Base-by-base conservation (phyloP, 345 rosid genomes). In the Eucalyptus erythrocorys region DNA sequence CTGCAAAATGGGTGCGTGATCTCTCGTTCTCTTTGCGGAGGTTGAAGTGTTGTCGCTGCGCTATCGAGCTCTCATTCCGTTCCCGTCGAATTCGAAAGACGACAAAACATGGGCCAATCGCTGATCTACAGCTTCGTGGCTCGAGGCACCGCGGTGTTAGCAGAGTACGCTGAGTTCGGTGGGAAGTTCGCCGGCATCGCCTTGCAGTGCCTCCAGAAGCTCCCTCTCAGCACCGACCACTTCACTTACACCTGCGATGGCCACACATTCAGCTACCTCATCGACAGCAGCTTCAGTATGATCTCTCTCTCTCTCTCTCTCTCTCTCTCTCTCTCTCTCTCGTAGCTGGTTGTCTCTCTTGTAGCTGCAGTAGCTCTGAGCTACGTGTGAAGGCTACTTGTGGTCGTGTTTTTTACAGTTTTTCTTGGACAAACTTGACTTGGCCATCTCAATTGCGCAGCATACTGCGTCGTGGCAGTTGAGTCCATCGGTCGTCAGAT, bases 391-490 rank as follows among this genome's bases (percentile, higher is more conserved):
- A 57, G 13, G 64, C 64, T 57, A 12, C 64, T 57, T 1, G 64
- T 10, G 30, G 14, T 26, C 64, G 13, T 14, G 64, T 26, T 57
- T 50, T 6, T 50, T 26, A 10, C 3, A 57, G 64, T 57, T 55
- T 55, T 57, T n/a, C n/a, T 57, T 57, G 13, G 64, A 57, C 13
- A 30, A 13, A 61, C 71, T 61, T 13, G 26, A 30, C 16, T 61
- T 6, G 14, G 34, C 71, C 71, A 61, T 61, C 71, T 61, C 51
- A 26, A 86, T 48, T n/a, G 27, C 76, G 91, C 94, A 92, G 94
- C 92, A 40, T 92, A 88, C 89, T 92, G 94, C 40, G 90, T 92
- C 61, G 94, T 92, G 57, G 94, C 94, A 27, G 91, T 88, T 43
- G 94, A 92, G 89, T 87, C 94, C 64, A 90, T 90, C 3, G 92